Evolutionary conservation across 1,139 yeast genomes (phyloP).

Genomic region (Pichia sp.): DNA sequence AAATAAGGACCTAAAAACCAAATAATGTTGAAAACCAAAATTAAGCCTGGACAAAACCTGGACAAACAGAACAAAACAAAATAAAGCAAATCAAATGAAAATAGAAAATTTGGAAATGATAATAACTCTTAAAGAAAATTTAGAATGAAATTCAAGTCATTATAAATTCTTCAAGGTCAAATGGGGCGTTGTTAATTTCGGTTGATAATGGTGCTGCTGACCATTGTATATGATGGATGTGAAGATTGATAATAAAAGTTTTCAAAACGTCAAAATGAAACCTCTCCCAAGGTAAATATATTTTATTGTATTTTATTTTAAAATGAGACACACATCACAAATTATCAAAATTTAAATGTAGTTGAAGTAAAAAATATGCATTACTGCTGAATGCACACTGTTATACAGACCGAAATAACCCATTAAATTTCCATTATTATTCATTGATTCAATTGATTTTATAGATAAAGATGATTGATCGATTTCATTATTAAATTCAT

Average conservation of each 20-base stretch:
- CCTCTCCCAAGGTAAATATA: constrained; percentile 12
- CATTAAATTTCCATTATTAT: constrained; percentile 6
- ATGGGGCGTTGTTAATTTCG: constrained; percentile 25
- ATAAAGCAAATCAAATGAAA: not conserved
- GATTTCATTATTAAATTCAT: constrained; percentile 5
- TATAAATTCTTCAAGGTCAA: constrained; percentile 29
- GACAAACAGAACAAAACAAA: no score
- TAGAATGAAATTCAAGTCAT: constrained; percentile 7
- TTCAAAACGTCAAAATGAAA: constrained; percentile 1
- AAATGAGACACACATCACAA: constrained; percentile 4
- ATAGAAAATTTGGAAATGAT: constrained; percentile 2
- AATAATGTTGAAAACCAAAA: no score
- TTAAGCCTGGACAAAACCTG: no score
- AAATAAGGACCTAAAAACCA: no score
- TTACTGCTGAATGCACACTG: constrained; percentile 36
- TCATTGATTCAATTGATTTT: not conserved
- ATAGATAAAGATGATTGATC: constrained; percentile 5
- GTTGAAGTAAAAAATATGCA: constrained; percentile 14
- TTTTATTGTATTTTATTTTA: not conserved
- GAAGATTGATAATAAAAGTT: not conserved
- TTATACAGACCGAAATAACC: constrained; percentile 27
- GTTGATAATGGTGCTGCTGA: constrained; percentile 35
- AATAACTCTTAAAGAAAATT: not conserved
- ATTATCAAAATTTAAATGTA: not conserved
- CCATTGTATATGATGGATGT: constrained; percentile 18